A percentile compares a stretch with the other conserved stretches of the same genome.
These are phyloP conservation scores for Phytophthora tubulina DNA, from an alignment of 352 stramenopile species.

Conservation along the genomic window DNA sequence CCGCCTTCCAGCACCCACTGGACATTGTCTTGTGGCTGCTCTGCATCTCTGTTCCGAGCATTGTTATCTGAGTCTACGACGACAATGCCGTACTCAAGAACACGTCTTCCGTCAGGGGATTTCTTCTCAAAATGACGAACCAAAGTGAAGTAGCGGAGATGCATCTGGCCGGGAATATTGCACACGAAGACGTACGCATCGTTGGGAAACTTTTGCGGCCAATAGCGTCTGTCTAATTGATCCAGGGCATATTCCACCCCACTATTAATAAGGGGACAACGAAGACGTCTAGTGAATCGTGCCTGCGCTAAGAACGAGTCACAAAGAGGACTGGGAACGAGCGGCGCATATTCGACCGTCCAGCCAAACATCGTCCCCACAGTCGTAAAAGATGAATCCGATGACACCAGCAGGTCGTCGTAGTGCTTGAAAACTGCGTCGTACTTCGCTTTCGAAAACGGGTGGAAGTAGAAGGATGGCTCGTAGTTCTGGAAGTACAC, in stretches of 20 bases:
- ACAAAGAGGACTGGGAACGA: too few species aligned
- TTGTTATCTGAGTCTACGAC: not conserved
- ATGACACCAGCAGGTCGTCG: conserved; percentile 17
- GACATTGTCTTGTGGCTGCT: not conserved
- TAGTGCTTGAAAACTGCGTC: conserved; percentile 30
- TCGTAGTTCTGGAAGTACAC: conserved; percentile 27
- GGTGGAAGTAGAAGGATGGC: conserved; percentile 42
- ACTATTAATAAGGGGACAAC: too few species aligned
- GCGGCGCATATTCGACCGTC: not conserved
- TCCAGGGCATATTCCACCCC: too few species aligned
- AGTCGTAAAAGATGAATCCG: not conserved
- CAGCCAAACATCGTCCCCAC: conserved; percentile 30
- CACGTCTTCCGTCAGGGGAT: not conserved
- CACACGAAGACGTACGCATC: not conserved
- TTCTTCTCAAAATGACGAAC: not conserved
- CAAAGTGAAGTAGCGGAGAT: not conserved
- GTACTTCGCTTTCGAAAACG: conserved; percentile 29
- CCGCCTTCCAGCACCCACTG: not conserved
- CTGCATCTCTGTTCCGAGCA: not conserved
- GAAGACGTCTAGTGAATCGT: not conserved
- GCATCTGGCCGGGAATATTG: not conserved
- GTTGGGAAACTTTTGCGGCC: too few species aligned
- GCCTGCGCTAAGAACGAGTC: not conserved
- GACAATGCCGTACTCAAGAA: not conserved
- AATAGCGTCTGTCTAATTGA: too few species aligned